Base-by-base conservation (phyloP, 1,139 yeast species). In the Suhomyces coccinellae region DNA sequence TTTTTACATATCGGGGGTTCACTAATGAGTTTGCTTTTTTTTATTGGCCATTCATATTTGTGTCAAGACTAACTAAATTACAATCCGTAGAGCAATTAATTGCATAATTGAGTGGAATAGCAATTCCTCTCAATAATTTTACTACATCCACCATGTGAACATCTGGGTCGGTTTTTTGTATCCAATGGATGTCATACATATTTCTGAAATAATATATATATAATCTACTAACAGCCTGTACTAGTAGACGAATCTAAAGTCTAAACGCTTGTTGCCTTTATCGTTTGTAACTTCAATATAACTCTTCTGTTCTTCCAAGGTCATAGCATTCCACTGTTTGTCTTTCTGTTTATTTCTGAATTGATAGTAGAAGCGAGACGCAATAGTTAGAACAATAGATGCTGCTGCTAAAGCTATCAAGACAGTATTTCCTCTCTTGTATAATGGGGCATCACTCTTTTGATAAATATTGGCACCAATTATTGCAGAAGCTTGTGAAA, bases 371-470 rank as follows among this genome's bases (percentile, higher is more conserved):
- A 44, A 41, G 17, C 57, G 48, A 8, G 57, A 50, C 6, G 48
- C 27, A n/a, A 56, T 9, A 32, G 55, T 52, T 11, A 53, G 41
- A 2, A 45, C 55, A 13, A 57, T 36, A 3, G 61, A 41, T 7
- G 52, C 61, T 40, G 53, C 51, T 3, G 57, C 47, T n/a, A 66
- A 39, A 2, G 56, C 61, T 35, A 61, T 56, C 43, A 66, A 53
- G 8, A 47, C 52, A 15, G 40, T 38, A 47, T 65, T 66, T 15
- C 70, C 69, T 13, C 66, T 44, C 34, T 53, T 52, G 49, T 66
- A 66, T 40, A 54, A 47, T 0, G 69, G 69, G 38, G 53, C 54
- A 43, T 66, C 69, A 22, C 62, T 66, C 22, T 44, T 49, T 37
- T 66, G 41, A 50, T 65, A 66, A 13, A 66, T 58, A 45, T 64